Evolutionary conservation across 257 asterid species (phyloP).

Genomic region (Verbascum thapsus): DNA sequence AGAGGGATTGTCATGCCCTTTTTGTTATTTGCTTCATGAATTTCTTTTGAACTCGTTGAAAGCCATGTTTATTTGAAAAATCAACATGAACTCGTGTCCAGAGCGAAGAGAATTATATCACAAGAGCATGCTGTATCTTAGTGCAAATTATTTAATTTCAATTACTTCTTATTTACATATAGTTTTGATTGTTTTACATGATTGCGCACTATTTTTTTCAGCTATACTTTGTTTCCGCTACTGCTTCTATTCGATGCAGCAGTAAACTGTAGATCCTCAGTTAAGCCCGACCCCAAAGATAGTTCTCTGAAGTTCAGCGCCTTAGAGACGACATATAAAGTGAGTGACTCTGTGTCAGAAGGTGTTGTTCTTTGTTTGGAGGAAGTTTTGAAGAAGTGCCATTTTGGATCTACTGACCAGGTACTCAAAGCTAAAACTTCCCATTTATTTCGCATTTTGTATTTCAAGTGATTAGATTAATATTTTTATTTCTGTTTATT

Average conservation of each 20-base stretch:
- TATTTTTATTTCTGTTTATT: neutral
- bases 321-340: conserved; percentile 38
- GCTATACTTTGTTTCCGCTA: conserved; percentile 84
- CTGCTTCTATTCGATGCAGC: conserved; percentile 85
- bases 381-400: conserved; percentile 80
- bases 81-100: no score
- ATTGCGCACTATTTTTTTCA: conserved; percentile 39
- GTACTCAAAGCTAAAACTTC: conserved; percentile 39
- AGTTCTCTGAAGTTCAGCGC: conserved; percentile 29
- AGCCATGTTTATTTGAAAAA: neutral
- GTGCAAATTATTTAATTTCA: neutral
- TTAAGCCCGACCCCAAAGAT: conserved; percentile 40
- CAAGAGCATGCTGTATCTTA: conserved; percentile 11
- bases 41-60: neutral
- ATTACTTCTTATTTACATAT: neutral
- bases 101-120: neutral
- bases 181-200: conserved; percentile 25
- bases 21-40: neutral
- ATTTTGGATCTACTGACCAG: conserved; percentile 79
- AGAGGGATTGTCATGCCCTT: neutral
- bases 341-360: conserved; percentile 81
- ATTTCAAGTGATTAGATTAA: neutral
- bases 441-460: conserved; percentile 7
- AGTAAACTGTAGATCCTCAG: conserved; percentile 65
- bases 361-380: conserved; percentile 71